phyloP scores from a whole-genome alignment of 768 basidiomycete genomes.

The Agrocybe pediades region DNA sequence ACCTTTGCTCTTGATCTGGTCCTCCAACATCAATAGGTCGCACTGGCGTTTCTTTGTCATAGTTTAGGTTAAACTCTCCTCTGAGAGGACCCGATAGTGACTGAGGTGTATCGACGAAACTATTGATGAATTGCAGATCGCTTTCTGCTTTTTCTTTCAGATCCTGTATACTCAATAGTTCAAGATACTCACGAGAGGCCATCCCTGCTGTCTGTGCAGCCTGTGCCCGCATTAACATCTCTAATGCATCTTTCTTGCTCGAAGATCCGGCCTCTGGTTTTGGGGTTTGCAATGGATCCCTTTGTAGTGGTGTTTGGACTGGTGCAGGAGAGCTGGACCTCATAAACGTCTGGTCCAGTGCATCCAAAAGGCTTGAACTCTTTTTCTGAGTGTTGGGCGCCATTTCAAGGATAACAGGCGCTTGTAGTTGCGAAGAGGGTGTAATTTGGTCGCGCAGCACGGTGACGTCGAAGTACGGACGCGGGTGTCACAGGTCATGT shows the following conservation, averaged over 20 bases:
- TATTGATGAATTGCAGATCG: neutral
- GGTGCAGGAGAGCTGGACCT: neutral
- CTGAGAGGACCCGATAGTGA: neutral
- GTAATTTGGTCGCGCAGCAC: neutral
- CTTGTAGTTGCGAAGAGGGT: neutral
- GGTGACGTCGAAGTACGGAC: too few species aligned
- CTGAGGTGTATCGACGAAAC: neutral
- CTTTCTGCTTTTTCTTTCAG: too few species aligned
- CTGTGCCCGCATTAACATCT: neutral
- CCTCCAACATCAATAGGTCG: constrained; percentile 59
- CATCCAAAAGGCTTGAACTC: neutral
- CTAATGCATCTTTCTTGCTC: neutral
- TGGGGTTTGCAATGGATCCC: neutral
- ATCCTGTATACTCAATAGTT: too few species aligned
- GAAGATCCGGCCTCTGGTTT: neutral
- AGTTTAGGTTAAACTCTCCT: constrained; percentile 47
- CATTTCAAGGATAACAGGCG: too few species aligned
- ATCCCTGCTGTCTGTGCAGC: neutral
- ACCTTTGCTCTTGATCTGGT: constrained; percentile 56
- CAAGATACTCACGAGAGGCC: too few species aligned
- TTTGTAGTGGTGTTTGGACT: neutral
- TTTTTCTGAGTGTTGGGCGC: neutral
- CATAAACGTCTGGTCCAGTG: neutral
- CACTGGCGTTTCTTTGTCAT: constrained; percentile 50
- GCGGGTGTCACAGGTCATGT: too few species aligned